phyloP scores from a whole-genome alignment of 805 yeast genomes.

The Phaffomyces thermotolerans region DNA sequence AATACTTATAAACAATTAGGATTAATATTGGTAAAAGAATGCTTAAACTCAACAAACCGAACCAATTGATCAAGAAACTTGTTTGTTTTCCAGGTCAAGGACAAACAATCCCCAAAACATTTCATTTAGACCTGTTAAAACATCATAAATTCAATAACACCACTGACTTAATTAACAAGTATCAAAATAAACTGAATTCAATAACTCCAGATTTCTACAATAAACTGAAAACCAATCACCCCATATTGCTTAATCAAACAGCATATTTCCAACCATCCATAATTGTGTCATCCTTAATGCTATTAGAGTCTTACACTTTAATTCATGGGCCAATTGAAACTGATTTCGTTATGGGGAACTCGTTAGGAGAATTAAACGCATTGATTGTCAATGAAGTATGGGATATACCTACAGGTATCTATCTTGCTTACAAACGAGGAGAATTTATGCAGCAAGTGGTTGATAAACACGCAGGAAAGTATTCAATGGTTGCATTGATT shows the following conservation, averaged over 20 bases:
- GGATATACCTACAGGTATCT: slow-evolving; percentile 5
- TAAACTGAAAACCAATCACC: no score
- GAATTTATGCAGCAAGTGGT: slow-evolving; percentile 28
- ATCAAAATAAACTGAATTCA: no score
- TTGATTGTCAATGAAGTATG: slow-evolving; percentile 27
- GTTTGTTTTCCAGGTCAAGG: slow-evolving; percentile 23
- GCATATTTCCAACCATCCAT: slow-evolving; percentile 19
- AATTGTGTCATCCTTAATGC: slow-evolving; percentile 18
- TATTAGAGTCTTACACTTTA: slow-evolving; percentile 16
- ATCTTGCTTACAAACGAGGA: slow-evolving; percentile 30
- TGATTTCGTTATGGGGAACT: slow-evolving; percentile 33
- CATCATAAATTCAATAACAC: no score
- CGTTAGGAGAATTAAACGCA: slow-evolving; percentile 38
- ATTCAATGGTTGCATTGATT: slow-evolving; percentile 31
- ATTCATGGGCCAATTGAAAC: slow-evolving; percentile 13
- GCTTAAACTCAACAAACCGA: neutral
- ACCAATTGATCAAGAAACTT: slow-evolving; percentile 8
- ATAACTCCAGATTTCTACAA: no score
- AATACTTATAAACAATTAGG: no score
- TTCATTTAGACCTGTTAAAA: no score
- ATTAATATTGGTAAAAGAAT: no score
- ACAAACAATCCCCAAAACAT: slow-evolving; percentile 1
- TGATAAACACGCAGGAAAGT: slow-evolving; percentile 14
- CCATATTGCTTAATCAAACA: no score
- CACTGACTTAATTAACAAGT: no score